Conservation (phyloP, 495 filamentous ascomycete species). For the Neurospora sp. region DNA sequence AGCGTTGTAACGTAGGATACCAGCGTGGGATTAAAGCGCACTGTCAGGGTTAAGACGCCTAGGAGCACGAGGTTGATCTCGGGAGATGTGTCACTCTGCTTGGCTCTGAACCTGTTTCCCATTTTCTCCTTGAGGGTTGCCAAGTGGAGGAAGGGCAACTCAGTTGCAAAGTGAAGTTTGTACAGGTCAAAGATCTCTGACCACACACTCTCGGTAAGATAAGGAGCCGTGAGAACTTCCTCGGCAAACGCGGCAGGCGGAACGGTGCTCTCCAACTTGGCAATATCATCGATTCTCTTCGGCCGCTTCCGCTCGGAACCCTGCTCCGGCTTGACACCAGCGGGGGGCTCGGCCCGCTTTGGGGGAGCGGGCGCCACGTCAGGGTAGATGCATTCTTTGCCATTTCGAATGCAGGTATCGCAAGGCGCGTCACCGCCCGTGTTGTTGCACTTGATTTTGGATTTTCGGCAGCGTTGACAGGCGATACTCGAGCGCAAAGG, state of each 20-base stretch:
- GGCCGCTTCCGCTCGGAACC: constrained; percentile 52
- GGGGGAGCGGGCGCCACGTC: constrained; percentile 44
- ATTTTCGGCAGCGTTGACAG: constrained; percentile 66
- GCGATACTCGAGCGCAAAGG: constrained; percentile 75
- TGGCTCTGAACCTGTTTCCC: constrained; percentile 27
- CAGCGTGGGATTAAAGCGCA: constrained; percentile 63
- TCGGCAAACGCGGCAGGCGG: constrained; percentile 26
- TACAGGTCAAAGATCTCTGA: constrained; percentile 68
- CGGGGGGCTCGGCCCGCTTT: constrained; percentile 46
- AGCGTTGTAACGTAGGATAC: constrained; percentile 49
- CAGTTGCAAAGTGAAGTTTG: constrained; percentile 70
- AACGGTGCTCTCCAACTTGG: constrained; percentile 28
- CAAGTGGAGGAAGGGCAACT: constrained; percentile 74
- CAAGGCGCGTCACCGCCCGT: constrained; percentile 54
- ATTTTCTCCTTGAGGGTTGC: constrained; percentile 58
- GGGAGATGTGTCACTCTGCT: constrained; percentile 35
- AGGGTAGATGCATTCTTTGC: constrained; percentile 70
- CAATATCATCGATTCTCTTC: constrained; percentile 42
- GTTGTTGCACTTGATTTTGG: constrained; percentile 80
- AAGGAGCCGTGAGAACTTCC: constrained; percentile 39
- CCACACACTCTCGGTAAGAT: constrained; percentile 61
- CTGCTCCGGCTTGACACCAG: constrained; percentile 44
- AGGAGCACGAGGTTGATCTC: constrained; percentile 57
- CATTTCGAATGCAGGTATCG: constrained; percentile 64
- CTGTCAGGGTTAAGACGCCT: constrained; percentile 68